Conservation (phyloP, 1,139 yeast genomes). For the Saccharomyces hybrid region DNA sequence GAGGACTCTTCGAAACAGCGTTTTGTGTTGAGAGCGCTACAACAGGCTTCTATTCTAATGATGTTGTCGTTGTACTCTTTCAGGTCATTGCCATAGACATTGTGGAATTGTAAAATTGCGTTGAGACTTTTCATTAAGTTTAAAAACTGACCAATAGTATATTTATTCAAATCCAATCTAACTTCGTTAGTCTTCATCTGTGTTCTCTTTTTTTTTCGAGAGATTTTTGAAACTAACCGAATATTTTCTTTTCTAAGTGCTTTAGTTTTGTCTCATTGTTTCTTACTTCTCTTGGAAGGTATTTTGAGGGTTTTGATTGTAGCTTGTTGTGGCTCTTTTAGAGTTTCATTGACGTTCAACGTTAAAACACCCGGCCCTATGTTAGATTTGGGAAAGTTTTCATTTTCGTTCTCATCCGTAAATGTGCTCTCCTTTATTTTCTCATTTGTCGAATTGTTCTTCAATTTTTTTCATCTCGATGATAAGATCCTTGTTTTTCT, state of each 20-base stretch:
- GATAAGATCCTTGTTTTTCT: background rate
- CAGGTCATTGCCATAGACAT: background rate
- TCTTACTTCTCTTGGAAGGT: background rate
- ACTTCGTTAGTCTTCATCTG: background rate
- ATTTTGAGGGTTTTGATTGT: background rate
- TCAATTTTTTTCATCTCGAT: background rate
- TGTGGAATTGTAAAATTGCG: background rate
- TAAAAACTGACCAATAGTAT: background rate
- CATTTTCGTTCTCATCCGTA: background rate
- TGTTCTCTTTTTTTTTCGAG: conserved; percentile 1
- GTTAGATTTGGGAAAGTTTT: background rate
- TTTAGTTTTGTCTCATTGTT: background rate
- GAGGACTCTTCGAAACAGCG: background rate
- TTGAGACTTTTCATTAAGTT: background rate
- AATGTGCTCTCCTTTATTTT: background rate
- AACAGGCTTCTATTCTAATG: background rate
- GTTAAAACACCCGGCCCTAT: background rate
- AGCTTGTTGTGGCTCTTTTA: background rate
- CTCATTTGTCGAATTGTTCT: background rate
- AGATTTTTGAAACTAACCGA: background rate
- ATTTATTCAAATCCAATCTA: background rate
- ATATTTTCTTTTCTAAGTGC: background rate
- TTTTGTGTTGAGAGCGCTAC: background rate
- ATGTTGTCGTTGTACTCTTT: background rate
- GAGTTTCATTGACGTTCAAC: background rate